phyloP scores from a whole-genome alignment of 371 early-diverging fungal species.

The Mucor plumbeus region DNA sequence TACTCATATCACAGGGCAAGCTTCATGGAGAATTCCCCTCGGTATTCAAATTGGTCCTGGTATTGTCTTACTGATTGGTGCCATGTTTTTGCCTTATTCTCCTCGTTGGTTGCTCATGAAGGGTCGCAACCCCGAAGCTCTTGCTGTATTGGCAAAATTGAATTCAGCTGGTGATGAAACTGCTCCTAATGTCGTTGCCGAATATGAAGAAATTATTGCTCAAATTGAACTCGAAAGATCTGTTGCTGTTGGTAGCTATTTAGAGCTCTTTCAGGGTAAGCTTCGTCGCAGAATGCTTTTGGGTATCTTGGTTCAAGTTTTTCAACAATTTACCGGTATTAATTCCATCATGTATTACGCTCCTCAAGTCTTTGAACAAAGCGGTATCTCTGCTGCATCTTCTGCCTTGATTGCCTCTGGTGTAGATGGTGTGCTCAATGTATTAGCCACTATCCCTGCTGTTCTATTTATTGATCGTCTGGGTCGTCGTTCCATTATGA shows the following conservation, averaged over 20 bases:
- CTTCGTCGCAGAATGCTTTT: constrained; percentile 65
- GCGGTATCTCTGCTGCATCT: constrained; percentile 58
- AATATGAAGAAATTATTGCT: constrained; percentile 78
- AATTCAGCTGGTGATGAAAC: constrained; percentile 63
- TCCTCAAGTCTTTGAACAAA: constrained; percentile 72
- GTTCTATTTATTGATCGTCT: constrained; percentile 63
- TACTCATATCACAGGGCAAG: constrained; percentile 24
- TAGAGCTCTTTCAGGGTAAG: constrained; percentile 73
- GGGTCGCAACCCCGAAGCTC: constrained; percentile 77
- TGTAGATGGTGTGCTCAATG: constrained; percentile 76
- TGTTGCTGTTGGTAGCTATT: constrained; percentile 68
- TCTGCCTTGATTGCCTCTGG: constrained; percentile 72
- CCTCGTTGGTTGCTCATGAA: constrained; percentile 62
- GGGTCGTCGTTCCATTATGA: constrained; percentile 53
- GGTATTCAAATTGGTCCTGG: constrained; percentile 59
- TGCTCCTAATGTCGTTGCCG: constrained; percentile 67
- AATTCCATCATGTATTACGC: constrained; percentile 65
- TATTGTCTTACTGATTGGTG: constrained; percentile 47
- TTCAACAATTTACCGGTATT: constrained; percentile 65
- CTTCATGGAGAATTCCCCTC: constrained; percentile 57
- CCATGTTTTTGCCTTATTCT: constrained; percentile 62
- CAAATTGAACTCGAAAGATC: constrained; percentile 71
- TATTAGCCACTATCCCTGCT: constrained; percentile 75
- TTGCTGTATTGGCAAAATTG: constrained; percentile 76
- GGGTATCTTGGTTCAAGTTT: constrained; percentile 75